Base-by-base conservation (phyloP, 2,329 filamentous ascomycete genomes). In the Fusarium transvaalense region DNA sequence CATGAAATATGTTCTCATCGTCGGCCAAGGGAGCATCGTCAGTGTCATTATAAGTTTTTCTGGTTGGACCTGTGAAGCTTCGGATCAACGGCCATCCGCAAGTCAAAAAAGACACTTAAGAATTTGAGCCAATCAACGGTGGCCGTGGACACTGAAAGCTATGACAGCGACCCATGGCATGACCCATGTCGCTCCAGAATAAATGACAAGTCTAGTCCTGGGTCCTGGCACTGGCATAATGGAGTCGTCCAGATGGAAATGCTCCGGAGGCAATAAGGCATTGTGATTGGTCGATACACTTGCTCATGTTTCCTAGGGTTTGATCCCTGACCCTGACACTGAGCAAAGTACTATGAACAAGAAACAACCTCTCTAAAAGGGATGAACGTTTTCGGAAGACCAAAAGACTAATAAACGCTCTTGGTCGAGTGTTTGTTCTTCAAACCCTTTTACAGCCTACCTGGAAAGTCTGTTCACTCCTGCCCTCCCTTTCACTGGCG, bases 51-150 rank as follows among this genome's bases (percentile, higher is more conserved):
- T 46, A 35, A 37, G 35, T 32, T 61, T 55, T 31, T 7, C 29
- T 50, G 46, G 29, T 39, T 43, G 19, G 50, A 27, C 45, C 38
- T 45, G 61, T 61, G 34, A 37, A 42, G 52, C 38, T 51, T 62
- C 55, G 53, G 61, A 66, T 69, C 41, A 66, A 62, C 56, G 59
- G 51, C 65, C 52, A 54, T 68, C 54, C 51, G 43, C 53, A 39
- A 37, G 55, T 56, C 9, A 41, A 61, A 50, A 68, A 68, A 37
- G 61, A 32, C 23, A 27, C 23, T 50, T 15, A 14, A 45, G 29
- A 7, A 45, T 8, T 32, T 23, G 13, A 41, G 15, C 60, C 64
- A 67, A 68, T 63, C 31, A 48, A 48, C 48, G 41, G 9, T 2
- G 39, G 25, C 42, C 32, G 2, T 38, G n/a, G 29, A 32, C 19